Base-by-base conservation (phyloP, 169 alveolate genomes). In the Eimeria necatrix region DNA sequence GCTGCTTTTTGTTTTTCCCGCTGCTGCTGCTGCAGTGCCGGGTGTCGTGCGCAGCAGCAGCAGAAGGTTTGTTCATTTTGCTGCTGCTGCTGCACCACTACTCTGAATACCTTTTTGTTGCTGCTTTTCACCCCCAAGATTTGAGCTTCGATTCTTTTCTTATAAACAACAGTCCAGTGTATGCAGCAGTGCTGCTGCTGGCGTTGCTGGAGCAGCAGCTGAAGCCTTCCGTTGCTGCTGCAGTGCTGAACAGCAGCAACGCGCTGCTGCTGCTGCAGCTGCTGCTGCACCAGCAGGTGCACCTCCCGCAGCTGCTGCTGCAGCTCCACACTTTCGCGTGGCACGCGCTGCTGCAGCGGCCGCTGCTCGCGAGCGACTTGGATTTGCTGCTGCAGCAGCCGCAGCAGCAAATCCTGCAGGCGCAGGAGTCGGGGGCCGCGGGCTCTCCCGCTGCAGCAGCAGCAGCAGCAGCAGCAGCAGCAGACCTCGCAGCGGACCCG, bases 201-300 rank as follows among this genome's bases (percentile, higher is more conserved):
- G 76, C 96, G 8, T 53, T 93, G 60, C 61, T 70, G 18, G 96
- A 93, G 91, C 94, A 73, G 84, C 93, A 70, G 20, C 81, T 84
- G 60, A 83, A 83, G n/a, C 93, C 91, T 68, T 49, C 88, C 8
- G n/a, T 60, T 81, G 71, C 88, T 81, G 78, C 93, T 61, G 93
- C 78, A 4, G 73, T 59, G n/a, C 76, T 81, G 32, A 22, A 41
- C 85, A 74, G 80, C 90, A 73, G 83, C 85, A 61, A 86, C 52
- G 84, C 84, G 52, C 61, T 61, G 53, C 80, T 61, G 53, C 83
- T 61, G 93, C 68, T 86, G 84, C 64, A 86, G 84, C 93, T 61
- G 81, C 49, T 60, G 70, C 93, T 61, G 71, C 68, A 12, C 60
- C 93, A 64, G 93, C 80, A 86, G 70, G 12, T 61, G 16, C 80